Percentiles rank a stretch among this genome's conserved stretches.
Evolutionary conservation across 208 protist genomes (phyloP).

Genomic region (Leishmania guyanensis): DNA sequence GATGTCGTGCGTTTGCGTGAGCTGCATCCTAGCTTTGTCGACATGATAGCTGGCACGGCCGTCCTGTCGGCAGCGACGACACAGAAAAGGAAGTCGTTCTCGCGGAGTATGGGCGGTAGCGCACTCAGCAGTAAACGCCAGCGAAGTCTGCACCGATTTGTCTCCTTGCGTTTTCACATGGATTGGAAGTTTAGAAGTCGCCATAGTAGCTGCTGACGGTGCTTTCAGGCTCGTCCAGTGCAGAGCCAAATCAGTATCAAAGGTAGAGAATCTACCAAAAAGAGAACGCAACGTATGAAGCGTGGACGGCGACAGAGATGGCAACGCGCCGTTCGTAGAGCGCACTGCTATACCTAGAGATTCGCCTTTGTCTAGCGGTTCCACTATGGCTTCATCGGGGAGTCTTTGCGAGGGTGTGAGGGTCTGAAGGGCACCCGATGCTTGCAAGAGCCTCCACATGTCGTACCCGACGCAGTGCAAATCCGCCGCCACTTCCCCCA

Average conservation of each 20-base stretch:
- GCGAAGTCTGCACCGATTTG: constrained; percentile 4
- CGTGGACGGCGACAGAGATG: not conserved
- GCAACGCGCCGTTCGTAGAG: not conserved
- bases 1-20: not conserved
- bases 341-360: not conserved
- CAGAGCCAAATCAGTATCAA: not conserved
- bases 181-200: not conserved
- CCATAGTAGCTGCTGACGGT: not conserved
- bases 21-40: constrained; percentile 22
- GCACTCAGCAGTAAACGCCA: not conserved
- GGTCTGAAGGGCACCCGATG: not conserved
- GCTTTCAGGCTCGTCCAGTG: not conserved
- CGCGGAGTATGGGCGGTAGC: not conserved
- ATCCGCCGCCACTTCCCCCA: constrained; percentile 23
- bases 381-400: not conserved
- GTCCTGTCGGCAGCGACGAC: constrained; percentile 60
- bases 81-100: constrained; percentile 39
- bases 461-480: constrained; percentile 15
- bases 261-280: not conserved
- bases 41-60: constrained; percentile 36
- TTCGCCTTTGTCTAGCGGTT: not conserved
- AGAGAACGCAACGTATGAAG: not conserved
- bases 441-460: constrained; percentile 18
- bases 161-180: not conserved
- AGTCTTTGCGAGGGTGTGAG: not conserved